Evolutionary conservation across 108 stramenopile genomes (phyloP).

Genomic region (Aurantiochytrium sp.): DNA sequence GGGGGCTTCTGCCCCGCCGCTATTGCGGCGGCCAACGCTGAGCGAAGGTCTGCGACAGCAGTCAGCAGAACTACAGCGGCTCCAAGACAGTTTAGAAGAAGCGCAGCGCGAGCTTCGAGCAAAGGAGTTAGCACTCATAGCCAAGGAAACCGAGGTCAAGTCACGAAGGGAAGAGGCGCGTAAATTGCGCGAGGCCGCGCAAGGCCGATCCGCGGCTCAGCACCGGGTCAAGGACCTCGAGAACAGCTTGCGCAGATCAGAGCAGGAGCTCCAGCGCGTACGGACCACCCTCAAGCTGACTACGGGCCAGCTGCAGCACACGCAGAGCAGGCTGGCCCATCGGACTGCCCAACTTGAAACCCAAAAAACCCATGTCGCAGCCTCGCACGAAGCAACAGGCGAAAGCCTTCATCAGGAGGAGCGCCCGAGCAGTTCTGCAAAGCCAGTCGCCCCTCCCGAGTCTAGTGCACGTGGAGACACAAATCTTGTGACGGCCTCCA

Average conservation of each 20-base stretch:
- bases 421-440: too few relatives aligned
- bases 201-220: neutral
- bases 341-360: neutral
- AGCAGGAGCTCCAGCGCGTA: neutral
- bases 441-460: too few relatives aligned
- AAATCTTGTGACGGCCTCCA: too few relatives aligned
- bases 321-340: neutral
- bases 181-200: neutral
- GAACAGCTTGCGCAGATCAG: neutral
- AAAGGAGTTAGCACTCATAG: neutral
- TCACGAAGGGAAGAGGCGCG: neutral
- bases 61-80: neutral
- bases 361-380: neutral
- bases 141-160: neutral
- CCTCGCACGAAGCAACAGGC: too few relatives aligned
- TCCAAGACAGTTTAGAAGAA: neutral
- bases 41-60: neutral
- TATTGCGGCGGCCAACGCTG: neutral
- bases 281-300: neutral
- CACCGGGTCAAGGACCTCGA: neutral
- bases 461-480: too few relatives aligned
- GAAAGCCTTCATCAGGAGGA: too few relatives aligned
- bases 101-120: neutral
- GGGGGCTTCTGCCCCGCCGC: neutral
- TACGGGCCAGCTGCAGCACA: neutral